Conservation (phyloP, 1,139 yeast genomes). For the Pneumocystis canis region DNA sequence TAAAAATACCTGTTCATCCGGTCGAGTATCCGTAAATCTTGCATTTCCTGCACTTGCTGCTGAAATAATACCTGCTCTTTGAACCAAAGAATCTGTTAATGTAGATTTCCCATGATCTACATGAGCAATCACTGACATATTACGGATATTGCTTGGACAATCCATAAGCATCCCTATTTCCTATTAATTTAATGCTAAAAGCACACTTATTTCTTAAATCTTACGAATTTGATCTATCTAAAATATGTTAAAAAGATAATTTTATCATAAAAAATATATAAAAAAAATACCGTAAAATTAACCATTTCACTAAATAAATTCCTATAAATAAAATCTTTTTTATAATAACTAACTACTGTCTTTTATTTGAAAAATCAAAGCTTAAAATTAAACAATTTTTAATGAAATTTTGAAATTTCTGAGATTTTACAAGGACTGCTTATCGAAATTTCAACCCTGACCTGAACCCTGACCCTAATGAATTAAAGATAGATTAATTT, state of each 20-base stretch:
- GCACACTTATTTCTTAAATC: neutral
- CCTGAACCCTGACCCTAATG: neutral
- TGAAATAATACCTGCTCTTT: constrained; percentile 97
- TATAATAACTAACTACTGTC: neutral
- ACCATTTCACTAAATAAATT: neutral
- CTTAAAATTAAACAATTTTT: neutral
- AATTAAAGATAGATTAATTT: too few species aligned
- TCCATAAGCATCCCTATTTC: neutral
- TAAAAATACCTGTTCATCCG: constrained; percentile 62
- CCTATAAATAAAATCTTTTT: neutral
- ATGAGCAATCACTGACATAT: constrained; percentile 99
- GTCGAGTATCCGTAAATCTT: constrained; percentile 99
- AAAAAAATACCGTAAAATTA: neutral
- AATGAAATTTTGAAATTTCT: neutral
- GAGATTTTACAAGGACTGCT: neutral
- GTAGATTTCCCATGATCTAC: constrained; percentile 99
- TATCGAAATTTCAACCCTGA: neutral
- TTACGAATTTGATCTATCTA: neutral
- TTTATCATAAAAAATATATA: neutral
- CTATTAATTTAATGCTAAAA: neutral
- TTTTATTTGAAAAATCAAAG: neutral
- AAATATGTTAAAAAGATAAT: neutral
- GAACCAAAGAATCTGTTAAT: constrained; percentile 96
- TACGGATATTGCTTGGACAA: constrained; percentile 31
- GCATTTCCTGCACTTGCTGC: constrained; percentile 99